Evolutionary conservation across 1,284 basidiomycete species (phyloP).

Genomic region (Melanopsichium pennsylvanicum): DNA sequence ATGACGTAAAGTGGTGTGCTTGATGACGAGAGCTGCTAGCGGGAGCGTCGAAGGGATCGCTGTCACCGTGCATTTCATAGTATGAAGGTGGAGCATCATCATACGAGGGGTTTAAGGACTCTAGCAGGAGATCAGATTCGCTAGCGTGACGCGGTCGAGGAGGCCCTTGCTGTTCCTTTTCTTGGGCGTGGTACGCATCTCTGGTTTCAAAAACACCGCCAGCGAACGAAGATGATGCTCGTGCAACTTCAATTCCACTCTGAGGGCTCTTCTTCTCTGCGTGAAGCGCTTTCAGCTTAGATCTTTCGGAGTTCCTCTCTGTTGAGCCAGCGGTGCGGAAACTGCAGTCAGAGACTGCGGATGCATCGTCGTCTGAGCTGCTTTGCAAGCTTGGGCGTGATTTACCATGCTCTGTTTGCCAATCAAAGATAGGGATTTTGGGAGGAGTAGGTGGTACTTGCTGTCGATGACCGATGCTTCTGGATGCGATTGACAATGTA

Average conservation of each 20-base stretch:
- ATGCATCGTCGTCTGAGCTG: constrained; percentile 7
- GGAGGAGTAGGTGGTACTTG: constrained; percentile 15
- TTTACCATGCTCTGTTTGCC: constrained; percentile 5
- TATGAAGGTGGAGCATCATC: constrained; percentile 30
- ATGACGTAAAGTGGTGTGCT: constrained; percentile 4
- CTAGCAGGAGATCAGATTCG: constrained; percentile 24
- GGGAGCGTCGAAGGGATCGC: constrained; percentile 15
- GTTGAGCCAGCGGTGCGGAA: constrained; percentile 28
- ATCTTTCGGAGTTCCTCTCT: constrained; percentile 2
- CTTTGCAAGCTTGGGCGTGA: background rate
- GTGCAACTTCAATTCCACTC: too few species aligned
- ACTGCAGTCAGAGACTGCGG: constrained; percentile 16
- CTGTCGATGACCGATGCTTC: constrained; percentile 4
- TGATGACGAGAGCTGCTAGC: background rate
- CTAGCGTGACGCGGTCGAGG: constrained; percentile 14
- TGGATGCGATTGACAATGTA: constrained; percentile 9
- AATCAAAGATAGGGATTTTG: constrained; percentile 16
- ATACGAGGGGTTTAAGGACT: constrained; percentile 3
- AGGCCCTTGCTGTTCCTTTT: background rate
- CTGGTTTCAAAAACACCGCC: too few species aligned
- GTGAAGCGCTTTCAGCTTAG: constrained; percentile 2
- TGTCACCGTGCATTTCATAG: constrained; percentile 28
- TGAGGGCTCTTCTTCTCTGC: background rate
- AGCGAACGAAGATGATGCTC: too few species aligned
- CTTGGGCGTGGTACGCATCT: too few species aligned